Percentiles rank a stretch among this genome's conserved stretches.
Conservation (phyloP, 169 alveolate species). For the Nephromyces sp. region DNA sequence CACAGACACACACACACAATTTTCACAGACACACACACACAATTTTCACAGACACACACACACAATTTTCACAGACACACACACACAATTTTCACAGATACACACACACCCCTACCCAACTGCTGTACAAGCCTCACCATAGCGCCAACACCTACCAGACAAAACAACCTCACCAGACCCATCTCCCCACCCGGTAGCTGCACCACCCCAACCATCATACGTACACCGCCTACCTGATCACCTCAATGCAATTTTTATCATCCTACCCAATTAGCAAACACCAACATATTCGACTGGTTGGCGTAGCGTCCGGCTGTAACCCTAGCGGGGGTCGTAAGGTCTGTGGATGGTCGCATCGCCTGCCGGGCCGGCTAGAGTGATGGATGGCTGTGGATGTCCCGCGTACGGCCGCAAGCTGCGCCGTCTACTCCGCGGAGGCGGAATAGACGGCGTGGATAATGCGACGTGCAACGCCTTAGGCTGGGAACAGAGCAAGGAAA, state of each 20-base stretch:
- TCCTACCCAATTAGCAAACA: not conserved
- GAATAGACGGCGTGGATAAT: not conserved
- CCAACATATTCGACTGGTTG: not conserved
- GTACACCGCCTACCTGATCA: too few relatives aligned
- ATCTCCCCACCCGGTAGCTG: too few relatives aligned
- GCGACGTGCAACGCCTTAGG: slow-evolving; percentile 2
- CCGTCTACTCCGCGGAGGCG: not conserved
- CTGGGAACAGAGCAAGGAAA: slow-evolving; percentile 1
- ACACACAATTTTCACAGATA: too few relatives aligned
- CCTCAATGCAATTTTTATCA: not conserved
- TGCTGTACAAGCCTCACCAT: too few relatives aligned
- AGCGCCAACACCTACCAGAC: too few relatives aligned
- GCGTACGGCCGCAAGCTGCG: not conserved
- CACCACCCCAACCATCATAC: too few relatives aligned
- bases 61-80: too few relatives aligned
- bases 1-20: too few relatives aligned
- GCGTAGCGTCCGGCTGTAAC: not conserved
- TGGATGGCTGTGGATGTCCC: not conserved
- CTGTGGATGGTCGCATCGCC: not conserved
- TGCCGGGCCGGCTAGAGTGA: not conserved
- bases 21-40: too few relatives aligned
- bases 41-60: too few relatives aligned
- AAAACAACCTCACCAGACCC: too few relatives aligned
- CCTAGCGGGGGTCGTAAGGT: not conserved
- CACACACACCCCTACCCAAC: too few relatives aligned